Base-by-base conservation (phyloP, 2,329 filamentous ascomycete genomes). In the Paecilomyces variotii region DNA sequence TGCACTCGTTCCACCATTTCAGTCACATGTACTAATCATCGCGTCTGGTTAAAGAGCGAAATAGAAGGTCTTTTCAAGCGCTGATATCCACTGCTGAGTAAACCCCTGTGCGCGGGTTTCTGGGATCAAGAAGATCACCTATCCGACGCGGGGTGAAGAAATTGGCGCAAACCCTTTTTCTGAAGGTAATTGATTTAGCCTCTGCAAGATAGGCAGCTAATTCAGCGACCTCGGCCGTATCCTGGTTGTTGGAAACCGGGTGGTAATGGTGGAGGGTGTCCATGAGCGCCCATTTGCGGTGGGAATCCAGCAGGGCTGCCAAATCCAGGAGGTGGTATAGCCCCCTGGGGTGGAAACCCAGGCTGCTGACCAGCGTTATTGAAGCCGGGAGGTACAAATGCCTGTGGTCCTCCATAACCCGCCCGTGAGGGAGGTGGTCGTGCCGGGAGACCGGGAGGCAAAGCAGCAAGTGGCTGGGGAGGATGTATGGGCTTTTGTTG, bases 351-450 rank as follows among this genome's bases (percentile, higher is more conserved):
- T 12, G 70, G 68, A 51, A 68, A 74, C 3, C 65, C 55, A 11
- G 67, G 51, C 55, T 68, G 68, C 52, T 70, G 70, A 32, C 65
- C 60, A n/a, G 68, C 55, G 53, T 64, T 70, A 61, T 67, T 72
- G 59, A 76, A 78, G 55, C 70, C 73, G 55, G 70, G 71, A 30
- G 74, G 74, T 19, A 71, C 56, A 61, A 79, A 78, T 12, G 72
- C 64, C 61, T 76, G 69, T 51, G 74, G 86, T 9, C 87, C 87
- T 50, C 87, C 87, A 68, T 88, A 89, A 1, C 85, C 86, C 55
- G 78, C 85, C 66, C 87, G 84, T 14, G 81, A 84, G 19, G 86
- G 85, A 3, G 88, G 88, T n/a, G 88, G 88, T 45, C 87, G 79
- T 59, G 87, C 85, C 45, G 88, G 87, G 27, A 87, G 71, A 28